These are phyloP conservation scores for Ceratobasidium sp. DNA, from an alignment of 1,284 basidiomycete species.

Conservation along the genomic window DNA sequence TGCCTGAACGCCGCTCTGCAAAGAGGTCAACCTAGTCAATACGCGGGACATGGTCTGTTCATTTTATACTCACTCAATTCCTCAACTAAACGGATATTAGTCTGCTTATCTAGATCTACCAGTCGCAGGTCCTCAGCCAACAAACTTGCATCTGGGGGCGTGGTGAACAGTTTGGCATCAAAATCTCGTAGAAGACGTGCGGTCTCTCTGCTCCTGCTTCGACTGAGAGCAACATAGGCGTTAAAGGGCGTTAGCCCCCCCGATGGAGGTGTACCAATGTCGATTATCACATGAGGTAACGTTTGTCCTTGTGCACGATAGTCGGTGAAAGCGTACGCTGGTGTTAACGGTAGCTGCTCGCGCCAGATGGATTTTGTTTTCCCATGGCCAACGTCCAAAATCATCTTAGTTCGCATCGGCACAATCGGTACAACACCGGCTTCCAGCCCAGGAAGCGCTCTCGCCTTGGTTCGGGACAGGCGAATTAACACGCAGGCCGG, in stretches of 20 bases:
- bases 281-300: constrained; percentile 17
- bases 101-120: neutral
- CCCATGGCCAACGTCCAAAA: neutral
- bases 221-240: constrained; percentile 16
- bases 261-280: constrained; percentile 7
- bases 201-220: constrained; percentile 53
- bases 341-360: constrained; percentile 43
- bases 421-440: constrained; percentile 27
- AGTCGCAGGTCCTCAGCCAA: neutral
- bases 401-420: neutral
- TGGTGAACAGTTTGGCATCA: constrained; percentile 7
- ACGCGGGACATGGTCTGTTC: too few species aligned
- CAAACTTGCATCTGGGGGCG: neutral
- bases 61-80: neutral
- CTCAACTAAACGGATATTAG: neutral
- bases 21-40: too few species aligned
- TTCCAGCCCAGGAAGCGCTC: neutral
- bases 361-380: neutral
- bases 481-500: constrained; percentile 26
- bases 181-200: constrained; percentile 20
- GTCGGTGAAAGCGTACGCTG: constrained; percentile 46
- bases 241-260: constrained; percentile 19
- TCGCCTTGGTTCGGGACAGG: neutral
- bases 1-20: too few species aligned
- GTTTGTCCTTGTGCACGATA: constrained; percentile 31